phyloP scores from a whole-genome alignment of 1,139 yeast species.

The Saccharomyces hybrid region DNA sequence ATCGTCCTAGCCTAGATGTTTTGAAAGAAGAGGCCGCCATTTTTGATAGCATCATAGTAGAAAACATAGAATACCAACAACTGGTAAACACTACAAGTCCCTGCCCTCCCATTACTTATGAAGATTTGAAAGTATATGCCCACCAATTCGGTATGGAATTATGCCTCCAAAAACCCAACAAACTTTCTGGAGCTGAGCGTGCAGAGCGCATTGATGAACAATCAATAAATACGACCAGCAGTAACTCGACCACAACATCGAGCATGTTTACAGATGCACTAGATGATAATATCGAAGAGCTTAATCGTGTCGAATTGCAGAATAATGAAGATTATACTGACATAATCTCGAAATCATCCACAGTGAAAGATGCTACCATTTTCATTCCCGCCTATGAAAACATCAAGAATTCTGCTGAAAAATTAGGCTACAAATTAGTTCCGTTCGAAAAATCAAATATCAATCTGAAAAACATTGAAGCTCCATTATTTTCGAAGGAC shows the following conservation, averaged over 20 bases:
- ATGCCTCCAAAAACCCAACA: background rate
- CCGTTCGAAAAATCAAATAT: constrained; percentile 6
- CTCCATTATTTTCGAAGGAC: background rate
- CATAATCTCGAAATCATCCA: constrained; percentile 15
- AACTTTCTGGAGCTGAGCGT: background rate
- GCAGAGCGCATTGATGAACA: background rate
- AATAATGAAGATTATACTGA: background rate
- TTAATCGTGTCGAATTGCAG: background rate
- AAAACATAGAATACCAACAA: constrained; percentile 7
- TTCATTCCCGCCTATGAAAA: constrained; percentile 14
- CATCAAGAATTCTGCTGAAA: constrained; percentile 19
- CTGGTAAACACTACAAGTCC: background rate
- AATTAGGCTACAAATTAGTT: constrained; percentile 23
- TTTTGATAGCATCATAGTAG: constrained; percentile 23
- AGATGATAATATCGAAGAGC: constrained; percentile 8
- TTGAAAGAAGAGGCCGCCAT: constrained; percentile 29
- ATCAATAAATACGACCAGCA: background rate
- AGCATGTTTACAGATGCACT: constrained; percentile 25
- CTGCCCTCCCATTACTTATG: background rate
- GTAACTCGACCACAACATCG: constrained; percentile 2
- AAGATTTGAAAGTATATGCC: background rate
- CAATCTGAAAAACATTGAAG: background rate
- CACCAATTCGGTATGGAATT: background rate
- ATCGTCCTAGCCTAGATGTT: constrained; percentile 4
- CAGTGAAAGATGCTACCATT: constrained; percentile 11